A percentile compares a stretch with the other conserved stretches of the same genome.
Conservation (phyloP, 1,139 yeast species). For the Pneumocystis jirovecii region DNA sequence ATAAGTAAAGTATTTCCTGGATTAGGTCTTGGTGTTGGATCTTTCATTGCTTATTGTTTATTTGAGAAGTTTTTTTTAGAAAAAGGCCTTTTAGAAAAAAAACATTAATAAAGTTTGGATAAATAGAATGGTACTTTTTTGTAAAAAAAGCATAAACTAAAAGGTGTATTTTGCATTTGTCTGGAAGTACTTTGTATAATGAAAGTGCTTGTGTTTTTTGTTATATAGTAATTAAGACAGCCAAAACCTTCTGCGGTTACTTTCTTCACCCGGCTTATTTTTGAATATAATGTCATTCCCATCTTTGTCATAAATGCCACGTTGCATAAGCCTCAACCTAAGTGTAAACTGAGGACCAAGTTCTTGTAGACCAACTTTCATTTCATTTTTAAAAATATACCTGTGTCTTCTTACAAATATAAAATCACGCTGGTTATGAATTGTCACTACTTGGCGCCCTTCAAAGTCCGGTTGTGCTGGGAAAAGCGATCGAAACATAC, state of each 20-base stretch:
- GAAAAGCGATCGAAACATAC: constrained; percentile 77
- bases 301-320: constrained; percentile 58
- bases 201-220: background rate
- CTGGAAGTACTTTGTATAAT: too few relatives aligned
- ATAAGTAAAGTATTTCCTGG: constrained; percentile 73
- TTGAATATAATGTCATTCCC: constrained; percentile 9
- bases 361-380: constrained; percentile 86
- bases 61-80: constrained; percentile 36
- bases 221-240: background rate
- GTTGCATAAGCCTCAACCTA: constrained; percentile 72
- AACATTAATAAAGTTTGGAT: background rate
- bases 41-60: constrained; percentile 50
- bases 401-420: constrained; percentile 92
- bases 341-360: constrained; percentile 92
- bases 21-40: constrained; percentile 63
- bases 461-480: constrained; percentile 87
- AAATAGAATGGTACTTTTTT: background rate
- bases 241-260: background rate
- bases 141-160: background rate
- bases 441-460: constrained; percentile 88
- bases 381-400: constrained; percentile 75
- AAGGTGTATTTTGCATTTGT: too few relatives aligned
- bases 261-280: background rate
- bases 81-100: constrained; percentile 7
- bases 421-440: constrained; percentile 91